phyloP scores from a whole-genome alignment of 2,329 filamentous ascomycete species.

The Monosporascus sp. region DNA sequence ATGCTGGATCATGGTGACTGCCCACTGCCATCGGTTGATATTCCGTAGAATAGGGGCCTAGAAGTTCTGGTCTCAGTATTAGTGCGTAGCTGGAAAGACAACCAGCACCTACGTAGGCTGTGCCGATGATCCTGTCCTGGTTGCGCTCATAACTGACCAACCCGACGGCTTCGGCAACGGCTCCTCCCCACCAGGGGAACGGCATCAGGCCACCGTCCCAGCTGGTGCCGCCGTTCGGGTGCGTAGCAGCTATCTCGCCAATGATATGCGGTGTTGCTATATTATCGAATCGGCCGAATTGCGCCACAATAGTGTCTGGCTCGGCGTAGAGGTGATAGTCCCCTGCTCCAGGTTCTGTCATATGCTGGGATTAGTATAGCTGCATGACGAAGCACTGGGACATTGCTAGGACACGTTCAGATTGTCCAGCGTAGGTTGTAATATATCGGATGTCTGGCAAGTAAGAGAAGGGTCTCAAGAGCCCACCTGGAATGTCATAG shows the following conservation, averaged over 20 bases:
- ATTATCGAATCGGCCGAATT: conserved; percentile 51
- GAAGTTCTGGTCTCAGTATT: no score
- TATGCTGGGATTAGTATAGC: neutral
- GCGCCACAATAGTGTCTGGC: conserved; percentile 44
- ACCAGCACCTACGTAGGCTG: conserved; percentile 35
- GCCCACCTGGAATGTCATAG: conserved; percentile 32
- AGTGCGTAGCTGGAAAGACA: neutral
- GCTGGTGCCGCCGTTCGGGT: conserved; percentile 46
- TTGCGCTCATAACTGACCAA: conserved; percentile 63
- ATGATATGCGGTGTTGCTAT: conserved; percentile 22
- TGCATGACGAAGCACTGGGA: no score
- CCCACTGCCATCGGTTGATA: conserved; percentile 46
- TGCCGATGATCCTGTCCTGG: conserved; percentile 50
- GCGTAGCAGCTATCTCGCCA: conserved; percentile 46
- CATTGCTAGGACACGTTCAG: no score
- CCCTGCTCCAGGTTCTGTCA: conserved; percentile 31
- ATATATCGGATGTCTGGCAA: no score
- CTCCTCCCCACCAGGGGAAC: conserved; percentile 54
- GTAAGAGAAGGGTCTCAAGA: neutral
- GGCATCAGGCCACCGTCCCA: conserved; percentile 40
- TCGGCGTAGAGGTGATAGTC: conserved; percentile 49
- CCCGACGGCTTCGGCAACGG: conserved; percentile 60
- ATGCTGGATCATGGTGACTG: conserved; percentile 45
- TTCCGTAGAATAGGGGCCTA: conserved; percentile 42
- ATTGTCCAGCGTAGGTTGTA: no score